These are phyloP conservation scores for Tothia fuscella DNA, from an alignment of 2,329 filamentous ascomycete species.

Conservation along the genomic window DNA sequence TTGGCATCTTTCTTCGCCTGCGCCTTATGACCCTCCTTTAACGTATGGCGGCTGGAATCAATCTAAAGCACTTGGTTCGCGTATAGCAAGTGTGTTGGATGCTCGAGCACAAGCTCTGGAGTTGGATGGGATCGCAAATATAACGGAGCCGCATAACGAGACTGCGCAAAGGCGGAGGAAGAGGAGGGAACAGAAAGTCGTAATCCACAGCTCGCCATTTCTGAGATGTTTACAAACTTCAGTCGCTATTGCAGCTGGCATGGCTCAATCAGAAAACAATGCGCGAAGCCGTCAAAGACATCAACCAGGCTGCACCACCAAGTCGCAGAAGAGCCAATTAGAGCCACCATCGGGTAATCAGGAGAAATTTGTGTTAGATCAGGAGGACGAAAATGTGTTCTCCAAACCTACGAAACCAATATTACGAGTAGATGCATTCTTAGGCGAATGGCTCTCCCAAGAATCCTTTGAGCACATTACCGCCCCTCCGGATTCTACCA, in stretches of 20 bases:
- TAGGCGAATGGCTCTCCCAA: constrained; percentile 90
- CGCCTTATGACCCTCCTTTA: constrained; percentile 88
- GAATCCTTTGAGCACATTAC: constrained; percentile 91
- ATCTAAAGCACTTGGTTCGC: constrained; percentile 64
- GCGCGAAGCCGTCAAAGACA: constrained; percentile 16
- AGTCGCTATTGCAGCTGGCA: constrained; percentile 73
- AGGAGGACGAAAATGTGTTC: not conserved
- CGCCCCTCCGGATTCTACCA: constrained; percentile 69
- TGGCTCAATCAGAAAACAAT: constrained; percentile 49
- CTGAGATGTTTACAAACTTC: constrained; percentile 87
- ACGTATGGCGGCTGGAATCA: constrained; percentile 93
- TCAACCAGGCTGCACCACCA: too few species aligned
- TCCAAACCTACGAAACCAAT: constrained; percentile 35
- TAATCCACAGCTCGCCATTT: constrained; percentile 90
- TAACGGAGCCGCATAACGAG: constrained; percentile 7
- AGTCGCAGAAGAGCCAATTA: constrained; percentile 15
- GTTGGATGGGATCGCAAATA: constrained; percentile 4
- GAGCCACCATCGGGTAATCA: constrained; percentile 7
- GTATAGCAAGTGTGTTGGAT: constrained; percentile 63
- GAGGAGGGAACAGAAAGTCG: constrained; percentile 50
- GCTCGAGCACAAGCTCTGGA: constrained; percentile 28
- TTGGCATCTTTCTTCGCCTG: constrained; percentile 87
- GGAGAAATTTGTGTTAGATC: not conserved
- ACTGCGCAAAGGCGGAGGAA: constrained; percentile 12
- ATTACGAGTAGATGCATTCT: constrained; percentile 77